A percentile compares a stretch with the other conserved stretches of the same genome.
Conservation (phyloP, 768 basidiomycete genomes). For the Neoboletus subvelutipes region DNA sequence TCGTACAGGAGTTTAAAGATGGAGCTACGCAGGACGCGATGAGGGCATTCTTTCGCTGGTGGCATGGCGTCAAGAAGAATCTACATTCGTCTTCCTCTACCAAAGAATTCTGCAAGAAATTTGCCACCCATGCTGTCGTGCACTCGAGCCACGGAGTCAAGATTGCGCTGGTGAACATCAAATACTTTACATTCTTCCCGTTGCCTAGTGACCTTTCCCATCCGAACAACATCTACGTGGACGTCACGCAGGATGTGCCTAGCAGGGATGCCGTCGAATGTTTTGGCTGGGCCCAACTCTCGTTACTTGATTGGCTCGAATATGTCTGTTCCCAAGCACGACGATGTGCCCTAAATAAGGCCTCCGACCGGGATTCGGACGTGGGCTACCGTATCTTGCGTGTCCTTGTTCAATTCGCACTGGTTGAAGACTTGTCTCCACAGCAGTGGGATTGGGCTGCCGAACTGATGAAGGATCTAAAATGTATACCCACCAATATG, state of each 20-base stretch:
- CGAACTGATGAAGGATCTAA: slow-evolving; percentile 45
- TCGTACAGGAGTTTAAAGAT: slow-evolving; percentile 9
- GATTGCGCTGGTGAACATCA: slow-evolving; percentile 56
- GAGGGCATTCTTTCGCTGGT: slow-evolving; percentile 14
- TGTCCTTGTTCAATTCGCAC: slow-evolving; percentile 73
- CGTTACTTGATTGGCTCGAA: slow-evolving; percentile 67
- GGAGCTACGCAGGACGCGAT: slow-evolving; percentile 9
- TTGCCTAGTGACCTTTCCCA: slow-evolving; percentile 77
- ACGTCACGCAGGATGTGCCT: slow-evolving; percentile 56
- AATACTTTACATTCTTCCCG: slow-evolving; percentile 50
- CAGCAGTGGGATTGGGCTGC: slow-evolving; percentile 55
- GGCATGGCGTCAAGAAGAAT: slow-evolving; percentile 1
- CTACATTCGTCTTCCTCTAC: neutral
- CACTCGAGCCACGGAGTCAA: neutral
- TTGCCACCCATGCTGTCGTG: slow-evolving; percentile 42
- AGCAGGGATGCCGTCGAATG: slow-evolving; percentile 36
- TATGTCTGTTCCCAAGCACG: slow-evolving; percentile 49
- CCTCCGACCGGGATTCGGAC: slow-evolving; percentile 26
- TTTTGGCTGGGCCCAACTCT: slow-evolving; percentile 80
- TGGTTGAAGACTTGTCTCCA: slow-evolving; percentile 53
- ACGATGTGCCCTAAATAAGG: neutral
- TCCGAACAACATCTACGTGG: slow-evolving; percentile 63
- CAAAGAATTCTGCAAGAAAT: slow-evolving; percentile 29
- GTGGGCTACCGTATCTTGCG: slow-evolving; percentile 56
- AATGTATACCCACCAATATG: slow-evolving; percentile 71